Conservation (phyloP, 148 eudicot genomes). For the Diospyros kaki region DNA sequence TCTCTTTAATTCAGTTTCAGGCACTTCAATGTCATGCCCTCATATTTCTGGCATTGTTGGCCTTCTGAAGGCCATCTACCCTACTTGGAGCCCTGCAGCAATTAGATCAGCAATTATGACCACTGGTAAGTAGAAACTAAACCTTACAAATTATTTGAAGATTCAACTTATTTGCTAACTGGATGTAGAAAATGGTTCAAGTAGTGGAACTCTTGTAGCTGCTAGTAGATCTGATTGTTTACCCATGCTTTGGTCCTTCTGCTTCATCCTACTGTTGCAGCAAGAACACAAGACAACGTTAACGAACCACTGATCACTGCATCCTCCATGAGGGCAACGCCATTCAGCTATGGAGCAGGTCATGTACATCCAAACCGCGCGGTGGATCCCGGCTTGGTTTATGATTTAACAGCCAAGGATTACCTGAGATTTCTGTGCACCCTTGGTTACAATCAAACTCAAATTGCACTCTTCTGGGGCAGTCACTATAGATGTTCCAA, state of each 20-base stretch:
- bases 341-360: constrained; percentile 82
- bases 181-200: background rate
- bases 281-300: constrained; percentile 50
- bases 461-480: constrained; percentile 32
- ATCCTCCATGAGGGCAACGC: constrained; percentile 48
- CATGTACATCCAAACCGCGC: constrained; percentile 79
- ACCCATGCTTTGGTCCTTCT: no score
- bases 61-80: constrained; percentile 71
- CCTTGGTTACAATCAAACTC: constrained; percentile 54
- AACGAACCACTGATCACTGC: constrained; percentile 54
- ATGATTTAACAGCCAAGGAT: constrained; percentile 49
- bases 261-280: constrained; percentile 27
- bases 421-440: constrained; percentile 67
- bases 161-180: background rate
- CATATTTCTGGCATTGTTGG: constrained; percentile 82
- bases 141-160: background rate
- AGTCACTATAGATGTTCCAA: constrained; percentile 44
- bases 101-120: constrained; percentile 92
- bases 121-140: constrained; percentile 40
- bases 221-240: background rate
- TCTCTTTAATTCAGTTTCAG: constrained; percentile 61
- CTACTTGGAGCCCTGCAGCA: constrained; percentile 90
- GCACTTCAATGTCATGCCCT: constrained; percentile 98
- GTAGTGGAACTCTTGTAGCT: background rate
- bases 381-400: constrained; percentile 85